Conservation (phyloP, 2,329 filamentous ascomycete species). For the Monilinia polystroma region DNA sequence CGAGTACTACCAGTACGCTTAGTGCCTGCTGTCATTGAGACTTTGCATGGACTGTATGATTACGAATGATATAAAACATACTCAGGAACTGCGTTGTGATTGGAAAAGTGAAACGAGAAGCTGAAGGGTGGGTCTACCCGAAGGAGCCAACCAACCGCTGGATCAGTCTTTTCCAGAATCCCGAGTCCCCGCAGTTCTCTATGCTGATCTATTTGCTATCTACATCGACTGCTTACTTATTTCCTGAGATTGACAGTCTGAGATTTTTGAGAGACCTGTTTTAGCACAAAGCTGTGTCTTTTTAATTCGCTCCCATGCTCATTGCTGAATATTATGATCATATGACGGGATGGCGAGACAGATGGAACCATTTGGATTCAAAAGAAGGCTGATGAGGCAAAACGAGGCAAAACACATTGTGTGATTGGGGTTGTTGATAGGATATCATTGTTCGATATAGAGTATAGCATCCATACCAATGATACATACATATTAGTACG, state of each 20-base stretch:
- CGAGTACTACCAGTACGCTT: too few relatives aligned
- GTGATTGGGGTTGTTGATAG: not conserved
- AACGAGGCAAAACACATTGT: not conserved
- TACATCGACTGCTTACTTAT: not conserved
- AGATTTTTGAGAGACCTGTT: not conserved
- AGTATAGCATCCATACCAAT: too few relatives aligned
- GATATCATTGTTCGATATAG: not conserved
- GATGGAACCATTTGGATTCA: not conserved
- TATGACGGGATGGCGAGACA: not conserved
- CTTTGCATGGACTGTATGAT: too few relatives aligned
- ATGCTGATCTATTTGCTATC: conserved; percentile 1
- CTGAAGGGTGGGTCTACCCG: not conserved
- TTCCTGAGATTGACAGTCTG: not conserved
- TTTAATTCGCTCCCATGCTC: not conserved
- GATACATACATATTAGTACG: not conserved
- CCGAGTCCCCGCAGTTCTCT: conserved; percentile 7
- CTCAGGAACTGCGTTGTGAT: not conserved
- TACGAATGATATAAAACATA: too few relatives aligned
- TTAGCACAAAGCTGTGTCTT: not conserved
- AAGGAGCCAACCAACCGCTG: not conserved
- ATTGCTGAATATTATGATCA: not conserved
- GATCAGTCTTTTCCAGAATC: not conserved
- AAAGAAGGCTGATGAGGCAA: not conserved
- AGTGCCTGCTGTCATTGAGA: too few relatives aligned
- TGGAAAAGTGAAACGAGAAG: not conserved